phyloP scores from a whole-genome alignment of 352 stramenopile species.

The Globisporangium megalacanthum region DNA sequence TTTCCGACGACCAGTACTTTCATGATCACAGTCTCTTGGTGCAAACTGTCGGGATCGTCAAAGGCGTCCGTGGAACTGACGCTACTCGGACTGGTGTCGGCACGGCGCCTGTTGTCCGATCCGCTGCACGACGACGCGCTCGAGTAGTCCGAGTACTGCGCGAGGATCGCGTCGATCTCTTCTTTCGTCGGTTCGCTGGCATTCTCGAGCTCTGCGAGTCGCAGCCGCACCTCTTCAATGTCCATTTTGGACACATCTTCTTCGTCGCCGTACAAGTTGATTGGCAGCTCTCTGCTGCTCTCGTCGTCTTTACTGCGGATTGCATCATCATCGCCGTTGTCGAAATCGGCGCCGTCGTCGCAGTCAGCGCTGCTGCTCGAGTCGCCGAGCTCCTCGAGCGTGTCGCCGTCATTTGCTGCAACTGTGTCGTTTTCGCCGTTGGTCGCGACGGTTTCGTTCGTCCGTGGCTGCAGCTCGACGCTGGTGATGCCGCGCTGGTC shows the following conservation, averaged over 20 bases:
- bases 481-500: slow-evolving; percentile 8
- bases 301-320: background rate
- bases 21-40: slow-evolving; percentile 55
- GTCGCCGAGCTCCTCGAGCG: slow-evolving; percentile 19
- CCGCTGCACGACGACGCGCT: slow-evolving; percentile 7
- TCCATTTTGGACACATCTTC: slow-evolving; percentile 15
- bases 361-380: slow-evolving; percentile 9
- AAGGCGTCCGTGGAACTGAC: slow-evolving; percentile 11
- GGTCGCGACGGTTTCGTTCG: background rate
- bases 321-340: background rate
- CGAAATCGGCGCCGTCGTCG: background rate
- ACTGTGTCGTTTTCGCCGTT: slow-evolving; percentile 7
- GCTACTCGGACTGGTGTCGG: slow-evolving; percentile 12
- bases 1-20: slow-evolving; percentile 87
- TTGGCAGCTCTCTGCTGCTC: background rate
- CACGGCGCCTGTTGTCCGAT: background rate
- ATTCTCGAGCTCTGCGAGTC: slow-evolving; percentile 42
- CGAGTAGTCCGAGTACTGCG: slow-evolving; percentile 41
- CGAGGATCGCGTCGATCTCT: slow-evolving; percentile 59
- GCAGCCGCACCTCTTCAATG: slow-evolving; percentile 45
- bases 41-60: background rate
- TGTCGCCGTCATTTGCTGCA: slow-evolving; percentile 9
- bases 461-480: background rate
- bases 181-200: slow-evolving; percentile 33
- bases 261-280: slow-evolving; percentile 5